Percentiles rank a stretch among this genome's conserved stretches.
phyloP scores from a whole-genome alignment of 352 stramenopile species.

The Phytophthora agathidicida region DNA sequence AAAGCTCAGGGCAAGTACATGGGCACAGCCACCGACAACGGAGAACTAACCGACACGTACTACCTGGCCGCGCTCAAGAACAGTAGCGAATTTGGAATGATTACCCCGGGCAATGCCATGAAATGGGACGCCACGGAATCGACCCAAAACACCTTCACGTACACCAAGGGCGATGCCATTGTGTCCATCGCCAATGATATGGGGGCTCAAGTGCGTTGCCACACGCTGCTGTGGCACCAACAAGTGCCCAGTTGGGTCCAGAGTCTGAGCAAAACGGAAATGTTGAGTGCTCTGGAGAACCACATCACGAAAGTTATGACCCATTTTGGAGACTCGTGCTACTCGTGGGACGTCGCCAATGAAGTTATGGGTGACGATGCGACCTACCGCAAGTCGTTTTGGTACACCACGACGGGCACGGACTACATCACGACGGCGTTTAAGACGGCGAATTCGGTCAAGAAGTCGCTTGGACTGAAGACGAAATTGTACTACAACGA shows the following conservation, averaged over 20 bases:
- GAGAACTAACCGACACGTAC: constrained; percentile 26
- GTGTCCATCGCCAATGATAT: constrained; percentile 26
- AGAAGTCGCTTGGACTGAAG: constrained; percentile 31
- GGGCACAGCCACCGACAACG: constrained; percentile 33
- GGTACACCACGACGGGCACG: constrained; percentile 37
- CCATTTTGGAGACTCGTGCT: constrained; percentile 33
- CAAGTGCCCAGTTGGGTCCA: constrained; percentile 34
- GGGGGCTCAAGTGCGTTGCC: constrained; percentile 31
- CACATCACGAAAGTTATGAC: constrained; percentile 35
- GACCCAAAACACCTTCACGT: constrained; percentile 25
- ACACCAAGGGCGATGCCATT: constrained; percentile 26
- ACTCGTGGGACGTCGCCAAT: constrained; percentile 37
- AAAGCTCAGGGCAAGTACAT: constrained; percentile 37
- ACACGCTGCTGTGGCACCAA: constrained; percentile 35
- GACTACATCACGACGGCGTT: constrained; percentile 40
- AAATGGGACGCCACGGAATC: constrained; percentile 34
- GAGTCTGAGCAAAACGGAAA: constrained; percentile 24
- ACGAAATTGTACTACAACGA: constrained; percentile 37
- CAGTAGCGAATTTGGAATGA: constrained; percentile 30
- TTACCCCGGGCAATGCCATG: constrained; percentile 36
- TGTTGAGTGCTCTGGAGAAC: constrained; percentile 31
- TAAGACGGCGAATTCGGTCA: constrained; percentile 36
- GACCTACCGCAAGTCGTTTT: constrained; percentile 33
- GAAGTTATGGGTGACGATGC: constrained; percentile 35
- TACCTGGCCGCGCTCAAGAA: constrained; percentile 28